Conservation (phyloP, 2,329 filamentous ascomycete species). For the Grosmannia serpens region DNA sequence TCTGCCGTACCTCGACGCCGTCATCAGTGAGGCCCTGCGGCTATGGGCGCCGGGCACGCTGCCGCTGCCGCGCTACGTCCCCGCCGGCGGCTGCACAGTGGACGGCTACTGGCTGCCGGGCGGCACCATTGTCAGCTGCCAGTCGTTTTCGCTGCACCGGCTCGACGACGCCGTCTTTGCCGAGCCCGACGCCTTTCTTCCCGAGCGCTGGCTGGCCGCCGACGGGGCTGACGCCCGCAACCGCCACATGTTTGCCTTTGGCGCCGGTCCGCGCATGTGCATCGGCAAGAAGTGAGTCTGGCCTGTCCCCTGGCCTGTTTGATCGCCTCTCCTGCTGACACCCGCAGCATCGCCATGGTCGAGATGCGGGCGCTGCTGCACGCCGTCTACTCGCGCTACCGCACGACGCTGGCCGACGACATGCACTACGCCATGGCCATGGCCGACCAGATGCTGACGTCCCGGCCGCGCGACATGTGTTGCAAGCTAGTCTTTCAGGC, state of each 20-base stretch:
- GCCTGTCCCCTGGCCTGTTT: background rate
- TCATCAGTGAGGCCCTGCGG: slow-evolving; percentile 19
- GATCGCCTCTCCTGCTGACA: background rate
- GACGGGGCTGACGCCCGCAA: background rate
- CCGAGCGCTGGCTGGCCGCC: slow-evolving; percentile 23
- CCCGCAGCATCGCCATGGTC: slow-evolving; percentile 1
- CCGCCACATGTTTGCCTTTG: slow-evolving; percentile 4
- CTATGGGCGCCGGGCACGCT: slow-evolving; percentile 17
- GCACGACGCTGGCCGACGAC: background rate
- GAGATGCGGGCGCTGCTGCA: slow-evolving; percentile 2
- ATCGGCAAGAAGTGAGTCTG: slow-evolving; percentile 5
- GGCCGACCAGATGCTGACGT: slow-evolving; percentile 4
- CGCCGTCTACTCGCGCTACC: background rate
- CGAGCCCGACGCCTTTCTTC: slow-evolving; percentile 19
- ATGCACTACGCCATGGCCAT: slow-evolving; percentile 3
- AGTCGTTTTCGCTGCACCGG: slow-evolving; percentile 19
- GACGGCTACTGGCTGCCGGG: slow-evolving; percentile 17
- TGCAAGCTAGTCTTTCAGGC: slow-evolving; percentile 2
- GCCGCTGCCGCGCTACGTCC: slow-evolving; percentile 11
- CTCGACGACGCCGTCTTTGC: slow-evolving; percentile 20
- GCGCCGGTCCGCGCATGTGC: background rate
- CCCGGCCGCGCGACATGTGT: slow-evolving; percentile 4
- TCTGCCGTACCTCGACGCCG: slow-evolving; percentile 21
- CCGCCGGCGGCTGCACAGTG: slow-evolving; percentile 10
- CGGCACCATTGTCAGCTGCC: slow-evolving; percentile 19